Evolutionary conservation across 148 eudicot species (phyloP).

Genomic region (Nyssa sinensis): DNA sequence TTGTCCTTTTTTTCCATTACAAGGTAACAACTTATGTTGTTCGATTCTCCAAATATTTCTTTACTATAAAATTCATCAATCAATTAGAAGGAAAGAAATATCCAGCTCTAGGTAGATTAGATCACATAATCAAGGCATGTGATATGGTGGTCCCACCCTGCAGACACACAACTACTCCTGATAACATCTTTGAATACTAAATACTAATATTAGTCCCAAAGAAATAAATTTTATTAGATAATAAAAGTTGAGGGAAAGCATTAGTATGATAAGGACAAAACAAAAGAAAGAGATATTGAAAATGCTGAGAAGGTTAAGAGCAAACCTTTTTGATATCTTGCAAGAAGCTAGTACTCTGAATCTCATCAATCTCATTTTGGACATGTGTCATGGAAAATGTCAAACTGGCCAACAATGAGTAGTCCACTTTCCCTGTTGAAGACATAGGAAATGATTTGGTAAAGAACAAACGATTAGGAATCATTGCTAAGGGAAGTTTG

Average conservation of each 20-base stretch:
- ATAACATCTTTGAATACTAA: background rate
- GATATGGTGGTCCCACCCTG: background rate
- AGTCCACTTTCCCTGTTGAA: slow-evolving; percentile 80
- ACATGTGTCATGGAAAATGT: slow-evolving; percentile 17
- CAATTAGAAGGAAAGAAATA: background rate
- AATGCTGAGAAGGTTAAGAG: slow-evolving; percentile 1
- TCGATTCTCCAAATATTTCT: background rate
- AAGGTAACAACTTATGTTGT: background rate
- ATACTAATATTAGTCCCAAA: background rate
- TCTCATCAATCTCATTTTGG: slow-evolving; percentile 17
- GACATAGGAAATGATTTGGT: slow-evolving; percentile 58
- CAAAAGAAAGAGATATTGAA: background rate
- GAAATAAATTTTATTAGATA: too few relatives aligned
- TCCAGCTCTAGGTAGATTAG: background rate
- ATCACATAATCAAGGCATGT: background rate
- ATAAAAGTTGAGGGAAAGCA: background rate
- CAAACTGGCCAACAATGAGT: slow-evolving; percentile 39
- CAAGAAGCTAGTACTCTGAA: slow-evolving; percentile 34
- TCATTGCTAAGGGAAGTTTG: slow-evolving; percentile 70
- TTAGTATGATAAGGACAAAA: background rate
- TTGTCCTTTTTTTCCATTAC: background rate
- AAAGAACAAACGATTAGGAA: slow-evolving; percentile 52
- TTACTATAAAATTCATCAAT: background rate
- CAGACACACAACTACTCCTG: background rate
- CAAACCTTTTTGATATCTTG: slow-evolving; percentile 48